phyloP scores from a whole-genome alignment of 257 asterid species.

The Orobanche coerulescens region DNA sequence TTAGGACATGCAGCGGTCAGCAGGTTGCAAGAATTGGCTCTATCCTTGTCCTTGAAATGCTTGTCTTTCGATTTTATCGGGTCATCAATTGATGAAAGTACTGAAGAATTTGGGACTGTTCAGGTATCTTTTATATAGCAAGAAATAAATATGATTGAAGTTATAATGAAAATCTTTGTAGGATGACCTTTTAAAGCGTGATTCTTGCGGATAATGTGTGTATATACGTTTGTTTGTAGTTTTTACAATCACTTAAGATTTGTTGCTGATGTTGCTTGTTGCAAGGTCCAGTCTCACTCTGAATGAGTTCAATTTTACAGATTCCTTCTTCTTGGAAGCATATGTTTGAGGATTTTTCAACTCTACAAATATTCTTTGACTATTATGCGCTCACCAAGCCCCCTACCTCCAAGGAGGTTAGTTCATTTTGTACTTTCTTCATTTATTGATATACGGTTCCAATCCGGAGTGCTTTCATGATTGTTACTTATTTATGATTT shows the following conservation, averaged over 20 bases:
- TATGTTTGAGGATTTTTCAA: constrained; percentile 70
- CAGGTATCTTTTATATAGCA: constrained; percentile 46
- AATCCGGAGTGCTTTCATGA: not conserved
- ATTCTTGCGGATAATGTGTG: constrained; percentile 10
- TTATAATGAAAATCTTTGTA: not conserved
- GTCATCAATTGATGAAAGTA: constrained; percentile 89
- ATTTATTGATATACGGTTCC: constrained; percentile 10
- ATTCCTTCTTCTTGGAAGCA: constrained; percentile 88
- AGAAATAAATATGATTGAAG: constrained; percentile 4
- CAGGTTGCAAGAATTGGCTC: constrained; percentile 87
- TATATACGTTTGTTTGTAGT: not conserved
- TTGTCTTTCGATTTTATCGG: constrained; percentile 94
- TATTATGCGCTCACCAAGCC: constrained; percentile 76
- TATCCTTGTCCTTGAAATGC: constrained; percentile 80
- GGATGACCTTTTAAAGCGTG: constrained; percentile 5
- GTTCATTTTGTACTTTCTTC: constrained; percentile 20
- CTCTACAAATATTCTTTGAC: constrained; percentile 87
- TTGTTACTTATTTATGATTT: not conserved
- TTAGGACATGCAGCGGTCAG: constrained; percentile 42
- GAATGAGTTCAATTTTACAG: constrained; percentile 36
- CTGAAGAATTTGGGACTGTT: constrained; percentile 95
- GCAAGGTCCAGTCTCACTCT: constrained; percentile 16
- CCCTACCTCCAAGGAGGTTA: constrained; percentile 88
- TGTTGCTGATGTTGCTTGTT: constrained; percentile 13
- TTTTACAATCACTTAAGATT: not conserved